Evolutionary conservation across 768 basidiomycete species (phyloP).

Genomic region (Boletus rubescentipes): DNA sequence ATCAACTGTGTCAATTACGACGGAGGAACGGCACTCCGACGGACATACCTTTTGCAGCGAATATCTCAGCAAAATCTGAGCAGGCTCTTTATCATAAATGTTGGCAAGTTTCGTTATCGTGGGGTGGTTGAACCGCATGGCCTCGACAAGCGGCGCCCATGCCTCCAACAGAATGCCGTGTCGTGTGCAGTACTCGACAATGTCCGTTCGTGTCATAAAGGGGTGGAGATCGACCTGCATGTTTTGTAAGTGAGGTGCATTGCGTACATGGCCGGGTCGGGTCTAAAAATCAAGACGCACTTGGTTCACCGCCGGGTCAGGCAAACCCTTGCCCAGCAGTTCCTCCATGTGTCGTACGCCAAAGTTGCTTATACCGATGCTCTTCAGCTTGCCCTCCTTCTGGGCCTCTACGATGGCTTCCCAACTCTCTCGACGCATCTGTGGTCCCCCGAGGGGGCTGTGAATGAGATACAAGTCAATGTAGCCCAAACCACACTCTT

Average conservation of each 20-base stretch:
- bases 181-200: slow-evolving; percentile 55
- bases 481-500: slow-evolving; percentile 33
- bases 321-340: slow-evolving; percentile 41
- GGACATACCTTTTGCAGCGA: slow-evolving; percentile 68
- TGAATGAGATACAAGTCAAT: slow-evolving; percentile 4
- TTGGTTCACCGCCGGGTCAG: slow-evolving; percentile 62
- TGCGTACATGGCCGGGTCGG: background rate
- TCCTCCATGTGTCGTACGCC: slow-evolving; percentile 51
- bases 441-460: slow-evolving; percentile 2
- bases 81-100: slow-evolving; percentile 53
- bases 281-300: slow-evolving; percentile 30
- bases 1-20: background rate
- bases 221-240: slow-evolving; percentile 58
- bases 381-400: background rate
- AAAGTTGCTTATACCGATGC: slow-evolving; percentile 5
- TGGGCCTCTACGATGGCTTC: slow-evolving; percentile 1
- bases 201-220: slow-evolving; percentile 64
- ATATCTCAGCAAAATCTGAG: slow-evolving; percentile 53
- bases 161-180: slow-evolving; percentile 65
- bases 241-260: slow-evolving; percentile 7
- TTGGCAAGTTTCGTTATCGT: slow-evolving; percentile 45
- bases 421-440: slow-evolving; percentile 6
- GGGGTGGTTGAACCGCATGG: slow-evolving; percentile 61
- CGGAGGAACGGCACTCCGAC: background rate
- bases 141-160: slow-evolving; percentile 33